Conservation (phyloP, 2,329 filamentous ascomycete genomes). For the Talaromyces pinophilus region DNA sequence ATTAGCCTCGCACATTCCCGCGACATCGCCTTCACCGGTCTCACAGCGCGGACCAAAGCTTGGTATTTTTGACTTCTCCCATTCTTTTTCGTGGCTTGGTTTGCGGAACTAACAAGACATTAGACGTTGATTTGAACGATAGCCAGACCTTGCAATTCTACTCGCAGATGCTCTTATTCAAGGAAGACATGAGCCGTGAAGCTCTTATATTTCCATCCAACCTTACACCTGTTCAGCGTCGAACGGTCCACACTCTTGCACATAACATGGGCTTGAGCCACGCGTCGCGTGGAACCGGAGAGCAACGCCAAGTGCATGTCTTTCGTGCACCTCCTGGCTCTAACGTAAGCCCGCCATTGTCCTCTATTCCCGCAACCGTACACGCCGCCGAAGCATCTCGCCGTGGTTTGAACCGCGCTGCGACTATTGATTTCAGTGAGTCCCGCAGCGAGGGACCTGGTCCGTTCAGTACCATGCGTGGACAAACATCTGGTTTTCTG, state of each 20-base stretch:
- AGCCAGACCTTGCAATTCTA: constrained; percentile 84
- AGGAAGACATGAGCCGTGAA: constrained; percentile 74
- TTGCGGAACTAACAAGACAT: constrained; percentile 28
- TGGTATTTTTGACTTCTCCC: constrained; percentile 30
- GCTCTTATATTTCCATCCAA: constrained; percentile 80
- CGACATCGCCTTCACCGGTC: constrained; percentile 68
- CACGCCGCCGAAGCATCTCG: constrained; percentile 75
- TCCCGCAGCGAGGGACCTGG: constrained; percentile 70
- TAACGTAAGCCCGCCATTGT: constrained; percentile 63
- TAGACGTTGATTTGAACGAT: constrained; percentile 88
- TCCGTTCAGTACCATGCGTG: constrained; percentile 71
- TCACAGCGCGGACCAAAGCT: constrained; percentile 52
- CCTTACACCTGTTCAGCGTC: constrained; percentile 78
- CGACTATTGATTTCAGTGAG: constrained; percentile 95
- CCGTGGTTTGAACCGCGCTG: constrained; percentile 83
- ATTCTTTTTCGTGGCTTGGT: neutral
- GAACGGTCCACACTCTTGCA: constrained; percentile 88
- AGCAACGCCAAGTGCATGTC: constrained; percentile 87
- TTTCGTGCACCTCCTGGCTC: constrained; percentile 59
- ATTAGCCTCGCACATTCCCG: constrained; percentile 64
- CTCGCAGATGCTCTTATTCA: constrained; percentile 85
- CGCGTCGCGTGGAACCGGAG: constrained; percentile 82
- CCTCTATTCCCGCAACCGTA: constrained; percentile 59
- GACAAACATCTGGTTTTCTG: constrained; percentile 77
- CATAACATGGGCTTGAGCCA: constrained; percentile 94